phyloP scores from a whole-genome alignment of 148 eudicot species.

The Gaultheria prostrata region DNA sequence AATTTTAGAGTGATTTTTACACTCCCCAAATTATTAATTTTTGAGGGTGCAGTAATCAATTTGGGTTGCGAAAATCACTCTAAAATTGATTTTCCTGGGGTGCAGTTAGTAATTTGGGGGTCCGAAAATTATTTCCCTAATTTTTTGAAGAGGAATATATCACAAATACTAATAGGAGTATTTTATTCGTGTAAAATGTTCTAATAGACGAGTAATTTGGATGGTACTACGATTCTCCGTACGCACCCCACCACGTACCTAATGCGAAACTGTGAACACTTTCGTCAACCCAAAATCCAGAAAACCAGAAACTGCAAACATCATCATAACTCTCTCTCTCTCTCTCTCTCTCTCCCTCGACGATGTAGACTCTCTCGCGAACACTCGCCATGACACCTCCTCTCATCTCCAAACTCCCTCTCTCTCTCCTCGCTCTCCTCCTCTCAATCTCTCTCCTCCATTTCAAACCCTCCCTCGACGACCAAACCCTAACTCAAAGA shows the following conservation, averaged over 20 bases:
- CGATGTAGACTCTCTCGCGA: neutral
- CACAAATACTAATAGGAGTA: no score
- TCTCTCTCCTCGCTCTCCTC: conserved; percentile 36
- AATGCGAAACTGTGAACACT: neutral
- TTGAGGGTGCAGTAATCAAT: no score
- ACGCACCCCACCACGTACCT: neutral
- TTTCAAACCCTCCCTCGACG: conserved; percentile 17
- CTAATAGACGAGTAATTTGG: no score
- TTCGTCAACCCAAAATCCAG: neutral
- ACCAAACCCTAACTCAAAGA: conserved; percentile 36
- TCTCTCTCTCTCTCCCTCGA: neutral
- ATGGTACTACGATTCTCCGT: no score
- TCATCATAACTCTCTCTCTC: neutral
- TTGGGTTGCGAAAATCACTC: no score
- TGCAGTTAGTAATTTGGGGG: no score
- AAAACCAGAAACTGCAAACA: neutral
- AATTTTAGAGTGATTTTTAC: no score
- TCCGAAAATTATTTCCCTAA: no score
- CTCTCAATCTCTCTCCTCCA: conserved; percentile 27
- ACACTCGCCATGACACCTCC: conserved; percentile 40
- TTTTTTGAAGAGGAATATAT: no score
- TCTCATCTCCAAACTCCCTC: conserved; percentile 17
- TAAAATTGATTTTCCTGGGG: no score
- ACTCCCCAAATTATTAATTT: no score
- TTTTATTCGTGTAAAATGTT: no score